Conservation (phyloP, 2,329 filamentous ascomycete genomes). For the Aspergillus neotritici region DNA sequence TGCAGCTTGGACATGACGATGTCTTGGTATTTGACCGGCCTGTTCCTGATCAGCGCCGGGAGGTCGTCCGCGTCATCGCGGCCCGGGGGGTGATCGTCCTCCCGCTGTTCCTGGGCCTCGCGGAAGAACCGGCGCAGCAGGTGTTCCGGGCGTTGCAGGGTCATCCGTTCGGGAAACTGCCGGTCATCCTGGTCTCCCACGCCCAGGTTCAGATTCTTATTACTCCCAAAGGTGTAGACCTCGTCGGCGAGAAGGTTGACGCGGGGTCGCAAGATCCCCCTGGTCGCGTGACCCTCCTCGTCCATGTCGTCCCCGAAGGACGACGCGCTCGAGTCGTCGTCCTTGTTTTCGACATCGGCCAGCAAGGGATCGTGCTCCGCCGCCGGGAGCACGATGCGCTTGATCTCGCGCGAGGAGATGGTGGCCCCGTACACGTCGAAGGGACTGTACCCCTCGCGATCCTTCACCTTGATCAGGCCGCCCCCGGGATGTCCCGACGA, state of each 20-base stretch:
- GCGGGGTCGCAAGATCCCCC: slow-evolving; percentile 25
- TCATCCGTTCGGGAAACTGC: slow-evolving; percentile 82
- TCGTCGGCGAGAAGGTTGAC: slow-evolving; percentile 64
- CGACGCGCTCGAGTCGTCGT: slow-evolving; percentile 22
- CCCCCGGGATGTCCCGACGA: slow-evolving; percentile 58
- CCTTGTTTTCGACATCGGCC: slow-evolving; percentile 44
- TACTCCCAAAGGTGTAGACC: slow-evolving; percentile 89
- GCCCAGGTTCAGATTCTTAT: slow-evolving; percentile 87
- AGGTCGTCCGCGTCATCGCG: slow-evolving; percentile 48
- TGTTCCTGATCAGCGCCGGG: slow-evolving; percentile 66
- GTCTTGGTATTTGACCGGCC: slow-evolving; percentile 70
- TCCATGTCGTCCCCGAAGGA: slow-evolving; percentile 47
- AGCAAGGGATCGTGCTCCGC: slow-evolving; percentile 33
- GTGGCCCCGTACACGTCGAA: slow-evolving; percentile 89
- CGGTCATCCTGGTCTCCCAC: slow-evolving; percentile 94
- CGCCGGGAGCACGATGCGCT: slow-evolving; percentile 26
- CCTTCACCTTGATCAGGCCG: slow-evolving; percentile 87
- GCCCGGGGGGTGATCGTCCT: slow-evolving; percentile 25
- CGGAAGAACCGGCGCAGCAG: slow-evolving; percentile 68
- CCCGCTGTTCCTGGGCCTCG: slow-evolving; percentile 51
- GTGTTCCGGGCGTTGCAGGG: slow-evolving; percentile 68
- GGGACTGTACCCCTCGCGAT: slow-evolving; percentile 88
- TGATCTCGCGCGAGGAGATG: slow-evolving; percentile 69
- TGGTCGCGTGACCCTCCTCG: slow-evolving; percentile 32
- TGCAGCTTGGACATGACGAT: slow-evolving; percentile 86